Percentiles rank a stretch among this genome's conserved stretches.
These are phyloP conservation scores for Colletotrichum abscissum DNA, from an alignment of 2,329 filamentous ascomycete species.

Conservation along the genomic window DNA sequence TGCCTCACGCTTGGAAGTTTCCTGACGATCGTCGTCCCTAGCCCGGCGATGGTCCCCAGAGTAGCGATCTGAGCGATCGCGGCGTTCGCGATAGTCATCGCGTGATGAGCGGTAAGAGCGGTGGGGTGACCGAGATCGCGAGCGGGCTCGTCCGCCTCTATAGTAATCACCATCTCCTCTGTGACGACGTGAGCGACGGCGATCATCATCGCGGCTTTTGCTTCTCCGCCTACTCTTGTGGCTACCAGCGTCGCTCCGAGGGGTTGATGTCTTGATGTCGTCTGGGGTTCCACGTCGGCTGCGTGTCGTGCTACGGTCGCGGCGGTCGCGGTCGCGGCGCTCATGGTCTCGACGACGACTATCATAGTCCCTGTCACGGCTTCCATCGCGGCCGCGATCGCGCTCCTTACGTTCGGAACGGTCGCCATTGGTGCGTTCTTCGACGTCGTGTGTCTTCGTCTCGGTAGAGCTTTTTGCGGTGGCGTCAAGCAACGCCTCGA, in stretches of 20 bases:
- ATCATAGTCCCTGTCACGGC: conserved; percentile 58
- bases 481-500: conserved; percentile 91
- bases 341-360: conserved; percentile 61
- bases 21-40: conserved; percentile 59
- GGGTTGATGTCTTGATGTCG: conserved; percentile 72
- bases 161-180: conserved; percentile 79
- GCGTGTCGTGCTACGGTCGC: conserved; percentile 66
- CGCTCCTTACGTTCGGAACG: conserved; percentile 57
- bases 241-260: conserved; percentile 81
- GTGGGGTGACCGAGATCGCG: conserved; percentile 77
- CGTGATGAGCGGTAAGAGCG: conserved; percentile 65
- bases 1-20: conserved; percentile 55
- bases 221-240: conserved; percentile 85
- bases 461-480: conserved; percentile 73
- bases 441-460: conserved; percentile 60
- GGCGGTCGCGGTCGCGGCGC: conserved; percentile 62
- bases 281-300: conserved; percentile 61
- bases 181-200: conserved; percentile 78
- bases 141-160: conserved; percentile 58
- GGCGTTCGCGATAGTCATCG: conserved; percentile 68
- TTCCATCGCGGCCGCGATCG: conserved; percentile 62
- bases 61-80: conserved; percentile 52
- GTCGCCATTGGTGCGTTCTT: conserved; percentile 68
- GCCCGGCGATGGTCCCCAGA: conserved; percentile 61
- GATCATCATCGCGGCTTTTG: conserved; percentile 81